Evolutionary conservation across 768 basidiomycete species (phyloP), one percentile per base, ranked within the genome.

Genomic region (Mycena crocata): DNA sequence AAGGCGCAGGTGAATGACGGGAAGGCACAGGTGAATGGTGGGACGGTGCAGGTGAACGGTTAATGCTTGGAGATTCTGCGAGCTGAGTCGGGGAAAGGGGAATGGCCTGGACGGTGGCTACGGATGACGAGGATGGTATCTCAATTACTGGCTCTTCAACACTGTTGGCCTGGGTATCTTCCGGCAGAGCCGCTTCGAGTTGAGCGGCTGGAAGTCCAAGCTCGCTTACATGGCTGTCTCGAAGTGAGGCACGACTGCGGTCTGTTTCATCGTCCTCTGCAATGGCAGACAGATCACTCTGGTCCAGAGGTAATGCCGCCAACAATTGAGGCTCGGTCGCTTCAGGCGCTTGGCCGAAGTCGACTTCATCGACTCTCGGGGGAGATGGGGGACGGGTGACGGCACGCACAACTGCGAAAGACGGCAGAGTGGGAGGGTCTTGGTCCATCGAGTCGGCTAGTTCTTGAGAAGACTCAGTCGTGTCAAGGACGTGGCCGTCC

Each of bases 231-330:
- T 44, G 10, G 44, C 31, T 42, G 21, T 48, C 48, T 39, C 55
- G 71, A 1, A 78, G 74, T 10, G 78, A 81, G 4, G 39, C 57
- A 37, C 72, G 73, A 64, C 74, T 83, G 15, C 76, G 75, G 59
- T 92, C 89, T 5, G 79, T 80, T 71, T 92, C 89, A 51, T 93
- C 92, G 57, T 87, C 91, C 77, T 93, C 92, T 0, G 85, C 87
- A 59, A 93, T 92, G 58, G 90, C 83, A 31, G 91, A 93, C 37
- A 93, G 76, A 55, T 89, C 86, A 45, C 82, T 84, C 39, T 75
- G 80, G 35, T 80, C 76, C 34, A 46, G n/a, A 21, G 68, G 57
- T 23, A 28, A 19, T 42, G 45, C 56, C 19, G 23, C 57, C 34
- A 60, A 8, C 17, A 58, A 34, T 46, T 60, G 62, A 10, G 58